phyloP scores from a whole-genome alignment of 352 stramenopile genomes.

The Peronospora farinosa region DNA sequence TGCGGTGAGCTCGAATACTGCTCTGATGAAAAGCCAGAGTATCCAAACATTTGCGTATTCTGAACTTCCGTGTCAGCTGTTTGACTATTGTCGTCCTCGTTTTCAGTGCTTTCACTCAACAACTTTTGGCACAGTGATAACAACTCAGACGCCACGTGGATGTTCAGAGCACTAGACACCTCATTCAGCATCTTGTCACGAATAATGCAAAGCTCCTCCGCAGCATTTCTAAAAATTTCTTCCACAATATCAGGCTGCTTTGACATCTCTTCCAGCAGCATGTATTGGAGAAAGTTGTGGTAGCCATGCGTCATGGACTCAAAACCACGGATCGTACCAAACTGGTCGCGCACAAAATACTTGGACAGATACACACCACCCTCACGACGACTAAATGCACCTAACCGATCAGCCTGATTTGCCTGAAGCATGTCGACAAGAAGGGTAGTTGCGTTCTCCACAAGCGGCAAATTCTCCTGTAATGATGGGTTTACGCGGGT shows the following conservation, averaged over 20 bases:
- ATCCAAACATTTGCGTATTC: slow-evolving; percentile 40
- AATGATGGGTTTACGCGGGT: slow-evolving; percentile 37
- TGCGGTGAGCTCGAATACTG: slow-evolving; percentile 53
- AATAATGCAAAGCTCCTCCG: slow-evolving; percentile 55
- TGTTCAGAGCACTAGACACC: slow-evolving; percentile 57
- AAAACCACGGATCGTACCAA: slow-evolving; percentile 83
- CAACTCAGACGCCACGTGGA: slow-evolving; percentile 70
- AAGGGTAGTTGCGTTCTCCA: slow-evolving; percentile 74
- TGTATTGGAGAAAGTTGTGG: slow-evolving; percentile 87
- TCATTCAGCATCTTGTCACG: slow-evolving; percentile 39
- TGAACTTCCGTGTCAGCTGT: slow-evolving; percentile 23
- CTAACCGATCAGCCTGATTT: slow-evolving; percentile 79
- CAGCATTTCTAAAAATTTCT: slow-evolving; percentile 58
- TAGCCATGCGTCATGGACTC: slow-evolving; percentile 86
- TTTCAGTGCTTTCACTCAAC: slow-evolving; percentile 34
- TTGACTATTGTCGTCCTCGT: slow-evolving; percentile 36
- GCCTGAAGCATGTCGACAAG: slow-evolving; percentile 84
- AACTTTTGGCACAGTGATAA: slow-evolving; percentile 60
- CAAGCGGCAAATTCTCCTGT: slow-evolving; percentile 41
- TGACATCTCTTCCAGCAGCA: slow-evolving; percentile 80
- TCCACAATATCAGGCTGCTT: slow-evolving; percentile 66
- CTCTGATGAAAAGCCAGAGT: slow-evolving; percentile 48
- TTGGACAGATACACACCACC: slow-evolving; percentile 80
- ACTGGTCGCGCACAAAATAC: slow-evolving; percentile 87
- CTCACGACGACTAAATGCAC: slow-evolving; percentile 74